These are phyloP conservation scores for Candida namnaoensis DNA, from an alignment of 805 yeast genomes.

Conservation along the genomic window DNA sequence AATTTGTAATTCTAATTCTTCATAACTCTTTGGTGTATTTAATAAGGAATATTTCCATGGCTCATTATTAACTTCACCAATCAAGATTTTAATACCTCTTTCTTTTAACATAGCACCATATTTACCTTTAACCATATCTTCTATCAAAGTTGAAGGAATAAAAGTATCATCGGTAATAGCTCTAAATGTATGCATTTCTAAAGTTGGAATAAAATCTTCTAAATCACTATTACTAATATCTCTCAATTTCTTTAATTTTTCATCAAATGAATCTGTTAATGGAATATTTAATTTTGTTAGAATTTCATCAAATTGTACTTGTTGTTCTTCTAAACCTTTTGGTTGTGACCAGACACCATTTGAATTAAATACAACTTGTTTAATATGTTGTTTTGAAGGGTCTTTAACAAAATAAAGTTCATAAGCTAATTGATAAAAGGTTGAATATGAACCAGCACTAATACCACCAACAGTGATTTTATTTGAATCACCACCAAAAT, in stretches of 20 bases:
- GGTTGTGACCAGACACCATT: conserved; percentile 30
- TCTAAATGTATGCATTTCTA: conserved; percentile 25
- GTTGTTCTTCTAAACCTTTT: conserved; percentile 24
- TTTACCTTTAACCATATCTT: conserved; percentile 22
- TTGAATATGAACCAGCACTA: conserved; percentile 37
- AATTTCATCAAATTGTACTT: conserved; percentile 28
- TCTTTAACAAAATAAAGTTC: conserved; percentile 30
- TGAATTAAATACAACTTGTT: conserved; percentile 26
- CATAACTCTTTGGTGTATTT: conserved; percentile 21
- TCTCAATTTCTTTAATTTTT: conserved; percentile 15
- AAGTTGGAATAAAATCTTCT: conserved; percentile 17
- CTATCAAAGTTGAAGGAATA: conserved; percentile 20
- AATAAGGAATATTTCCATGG: conserved; percentile 20
- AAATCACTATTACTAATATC: conserved; percentile 9
- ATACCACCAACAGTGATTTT: conserved; percentile 36
- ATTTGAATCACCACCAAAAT: conserved; percentile 38
- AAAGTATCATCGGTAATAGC: conserved; percentile 31
- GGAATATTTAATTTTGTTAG: conserved; percentile 17
- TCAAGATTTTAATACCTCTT: conserved; percentile 15
- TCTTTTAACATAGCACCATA: conserved; percentile 16
- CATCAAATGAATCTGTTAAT: conserved; percentile 6
- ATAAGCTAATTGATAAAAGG: conserved; percentile 32
- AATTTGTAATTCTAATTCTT: conserved; percentile 22
- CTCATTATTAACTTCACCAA: conserved; percentile 28
- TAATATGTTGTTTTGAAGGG: conserved; percentile 25